Base-by-base conservation (phyloP, 306 rosid genomes). In the Prinsepia uniflora region DNA sequence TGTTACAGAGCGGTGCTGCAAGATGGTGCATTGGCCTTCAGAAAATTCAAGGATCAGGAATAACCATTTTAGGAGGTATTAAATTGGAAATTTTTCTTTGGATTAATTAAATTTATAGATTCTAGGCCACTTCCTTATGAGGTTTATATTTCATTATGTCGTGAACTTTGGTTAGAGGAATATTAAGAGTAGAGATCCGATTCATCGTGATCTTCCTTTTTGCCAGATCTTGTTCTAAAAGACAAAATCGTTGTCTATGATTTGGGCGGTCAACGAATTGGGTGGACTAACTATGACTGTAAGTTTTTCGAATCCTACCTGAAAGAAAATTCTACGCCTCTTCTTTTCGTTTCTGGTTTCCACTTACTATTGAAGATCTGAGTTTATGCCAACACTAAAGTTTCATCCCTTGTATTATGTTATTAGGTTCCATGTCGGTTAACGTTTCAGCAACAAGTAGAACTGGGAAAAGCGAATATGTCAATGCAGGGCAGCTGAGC, bases 241-340 rank as follows among this genome's bases (percentile, higher is more conserved):
- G 99, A 95, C 85, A 89, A 85, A 81, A 89, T 91, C 53, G 43
- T 95, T 58, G 95, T 95, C 73, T 95, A 95, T 67, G 99, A 95
- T 87, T 75, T 95, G 75, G 96, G 82, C 48, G 79, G 87, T 76
- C 92, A 82, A 84, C 92, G 91, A 67, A 86, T 95, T 55, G 99
- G 99, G 76, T 95, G 99, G 99, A 84, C 90, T 46, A 82, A 85
- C 88, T 95, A 87, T 69, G 92, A 95, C 86, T 95, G 99, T 95
- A 84, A 95, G 99, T 87, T 81, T 81, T 74, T 67, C 10, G 20
- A 57, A 24, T 73, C 71, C 71, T 79, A n/a, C 61, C 30, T 17
- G 45, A 74, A 68, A 52, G 17, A 2, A 10, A 24, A 44, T 47
- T 61, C 6, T 20, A 20, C 44, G 56, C 74, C 24, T 8, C 6